phyloP scores from a whole-genome alignment of 345 rosid genomes.

The Gossypium arboreum region DNA sequence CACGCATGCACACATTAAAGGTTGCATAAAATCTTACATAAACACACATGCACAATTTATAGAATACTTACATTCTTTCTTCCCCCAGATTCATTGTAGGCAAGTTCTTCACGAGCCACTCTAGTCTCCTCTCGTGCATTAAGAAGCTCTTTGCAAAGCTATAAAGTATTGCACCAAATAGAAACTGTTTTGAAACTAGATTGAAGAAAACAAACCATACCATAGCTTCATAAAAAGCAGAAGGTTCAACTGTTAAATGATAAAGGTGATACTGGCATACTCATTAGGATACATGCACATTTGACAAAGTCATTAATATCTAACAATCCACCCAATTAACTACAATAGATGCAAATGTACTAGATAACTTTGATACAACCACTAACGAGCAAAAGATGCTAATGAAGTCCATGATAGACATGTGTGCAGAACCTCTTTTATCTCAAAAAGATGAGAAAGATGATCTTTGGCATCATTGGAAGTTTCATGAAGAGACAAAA shows the following conservation, averaged over 20 bases:
- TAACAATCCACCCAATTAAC: not conserved
- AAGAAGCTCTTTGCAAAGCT: constrained; percentile 63
- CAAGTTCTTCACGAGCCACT: constrained; percentile 50
- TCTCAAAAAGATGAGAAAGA: not conserved
- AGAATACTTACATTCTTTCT: constrained; percentile 31
- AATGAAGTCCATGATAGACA: not conserved
- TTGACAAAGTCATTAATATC: not conserved
- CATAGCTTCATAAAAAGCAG: not conserved
- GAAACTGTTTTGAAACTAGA: constrained; percentile 8
- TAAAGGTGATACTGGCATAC: not conserved
- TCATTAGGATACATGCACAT: not conserved
- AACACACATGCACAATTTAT: constrained; percentile 7
- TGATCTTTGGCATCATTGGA: not conserved
- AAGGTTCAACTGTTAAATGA: not conserved
- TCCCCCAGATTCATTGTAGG: constrained; percentile 35
- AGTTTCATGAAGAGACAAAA: constrained; percentile 10
- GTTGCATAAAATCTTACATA: constrained; percentile 2
- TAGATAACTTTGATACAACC: not conserved
- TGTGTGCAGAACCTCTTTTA: not conserved
- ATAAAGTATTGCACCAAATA: constrained; percentile 17
- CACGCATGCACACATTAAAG: constrained; percentile 6
- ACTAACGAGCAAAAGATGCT: not conserved
- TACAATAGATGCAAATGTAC: not conserved
- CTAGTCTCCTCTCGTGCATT: constrained; percentile 59
- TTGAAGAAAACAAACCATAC: constrained; percentile 1